A percentile compares a stretch with the other conserved stretches of the same genome.
phyloP scores from a whole-genome alignment of 441 rosid species.

The Melastoma candidum region DNA sequence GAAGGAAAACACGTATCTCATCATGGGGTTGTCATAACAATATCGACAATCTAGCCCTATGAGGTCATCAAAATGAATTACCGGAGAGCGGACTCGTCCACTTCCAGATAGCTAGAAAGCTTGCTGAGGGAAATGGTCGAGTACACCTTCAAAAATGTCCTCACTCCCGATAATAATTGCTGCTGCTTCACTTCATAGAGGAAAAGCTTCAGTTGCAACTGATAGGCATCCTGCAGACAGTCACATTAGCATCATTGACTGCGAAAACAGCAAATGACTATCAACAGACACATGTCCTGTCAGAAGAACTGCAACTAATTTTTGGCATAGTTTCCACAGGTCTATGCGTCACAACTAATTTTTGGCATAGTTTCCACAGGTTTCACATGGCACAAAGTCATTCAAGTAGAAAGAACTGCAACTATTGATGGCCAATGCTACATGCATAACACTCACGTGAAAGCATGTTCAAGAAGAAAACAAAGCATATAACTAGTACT shows the following conservation, averaged over 20 bases:
- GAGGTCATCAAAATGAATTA: conserved; percentile 5
- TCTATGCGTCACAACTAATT: too few relatives aligned
- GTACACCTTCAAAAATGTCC: conserved; percentile 77
- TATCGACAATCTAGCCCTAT: neutral
- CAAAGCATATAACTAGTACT: too few relatives aligned
- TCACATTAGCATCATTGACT: conserved; percentile 2
- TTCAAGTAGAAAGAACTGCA: too few relatives aligned
- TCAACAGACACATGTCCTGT: neutral
- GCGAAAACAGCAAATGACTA: neutral
- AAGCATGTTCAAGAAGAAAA: too few relatives aligned
- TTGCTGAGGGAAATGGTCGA: conserved; percentile 72
- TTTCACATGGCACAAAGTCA: too few relatives aligned
- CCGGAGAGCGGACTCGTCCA: conserved; percentile 87
- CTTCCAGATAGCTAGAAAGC: conserved; percentile 90
- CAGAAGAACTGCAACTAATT: too few relatives aligned
- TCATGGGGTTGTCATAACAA: conserved; percentile 1
- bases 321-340: too few relatives aligned
- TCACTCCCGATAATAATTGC: conserved; percentile 66
- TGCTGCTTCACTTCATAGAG: conserved; percentile 94
- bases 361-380: too few relatives aligned
- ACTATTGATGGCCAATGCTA: too few relatives aligned
- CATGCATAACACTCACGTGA: too few relatives aligned
- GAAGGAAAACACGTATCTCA: conserved; percentile 5
- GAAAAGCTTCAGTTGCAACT: conserved; percentile 87
- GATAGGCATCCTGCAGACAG: conserved; percentile 71